Percentiles rank a stretch among this genome's conserved stretches.
phyloP scores from a whole-genome alignment of 495 filamentous ascomycete species.

The Melanomma pulvis-pyrius region DNA sequence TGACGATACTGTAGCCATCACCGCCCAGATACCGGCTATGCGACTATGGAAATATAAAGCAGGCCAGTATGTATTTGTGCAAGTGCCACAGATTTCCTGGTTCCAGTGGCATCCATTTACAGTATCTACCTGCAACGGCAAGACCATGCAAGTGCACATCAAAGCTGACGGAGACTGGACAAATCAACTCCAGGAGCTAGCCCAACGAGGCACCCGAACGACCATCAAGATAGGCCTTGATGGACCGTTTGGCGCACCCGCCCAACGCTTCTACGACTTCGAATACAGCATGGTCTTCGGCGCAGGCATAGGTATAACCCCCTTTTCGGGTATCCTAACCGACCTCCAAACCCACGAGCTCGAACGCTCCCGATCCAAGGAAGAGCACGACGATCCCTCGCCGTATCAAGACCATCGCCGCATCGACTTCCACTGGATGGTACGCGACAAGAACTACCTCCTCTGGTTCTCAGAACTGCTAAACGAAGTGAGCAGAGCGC shows the following conservation, averaged over 20 bases:
- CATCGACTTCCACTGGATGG: constrained; percentile 51
- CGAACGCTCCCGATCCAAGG: constrained; percentile 2
- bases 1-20: constrained; percentile 44
- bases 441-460: constrained; percentile 46
- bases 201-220: not conserved
- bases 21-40: constrained; percentile 38
- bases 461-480: constrained; percentile 50
- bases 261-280: constrained; percentile 49
- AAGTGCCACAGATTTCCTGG: constrained; percentile 42
- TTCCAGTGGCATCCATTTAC: constrained; percentile 51
- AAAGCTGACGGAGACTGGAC: constrained; percentile 46
- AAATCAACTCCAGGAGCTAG: constrained; percentile 28
- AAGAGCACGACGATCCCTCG: not conserved
- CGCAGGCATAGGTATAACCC: constrained; percentile 49
- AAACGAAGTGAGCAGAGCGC: constrained; percentile 39
- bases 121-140: constrained; percentile 41
- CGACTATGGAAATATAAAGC: constrained; percentile 46
- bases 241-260: constrained; percentile 44
- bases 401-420: constrained; percentile 39
- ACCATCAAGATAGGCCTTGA: constrained; percentile 41
- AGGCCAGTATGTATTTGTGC: constrained; percentile 49
- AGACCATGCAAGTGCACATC: constrained; percentile 43
- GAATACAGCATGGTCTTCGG: constrained; percentile 46
- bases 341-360: constrained; percentile 44
- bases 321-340: constrained; percentile 47